A percentile compares a stretch with the other conserved stretches of the same genome.
Evolutionary conservation across 164 flowering plant genomes (phyloP).

Genomic region (Vitis labrusca): DNA sequence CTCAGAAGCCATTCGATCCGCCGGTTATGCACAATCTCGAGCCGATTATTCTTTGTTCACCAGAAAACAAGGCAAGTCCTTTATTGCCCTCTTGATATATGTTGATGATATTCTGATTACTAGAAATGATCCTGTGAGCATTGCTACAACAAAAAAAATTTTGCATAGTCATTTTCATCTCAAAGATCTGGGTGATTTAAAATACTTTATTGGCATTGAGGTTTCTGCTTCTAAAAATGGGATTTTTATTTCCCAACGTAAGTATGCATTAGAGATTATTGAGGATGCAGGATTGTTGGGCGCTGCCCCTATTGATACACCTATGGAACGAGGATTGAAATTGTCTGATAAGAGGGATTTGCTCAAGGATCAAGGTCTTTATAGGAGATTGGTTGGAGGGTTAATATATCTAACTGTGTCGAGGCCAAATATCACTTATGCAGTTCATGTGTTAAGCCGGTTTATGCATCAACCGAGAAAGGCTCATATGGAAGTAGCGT

Average conservation of each 20-base stretch:
- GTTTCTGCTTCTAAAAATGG: not conserved
- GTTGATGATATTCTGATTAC: too few relatives aligned
- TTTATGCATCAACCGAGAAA: not conserved
- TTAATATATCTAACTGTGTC: not conserved
- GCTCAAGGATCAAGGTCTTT: slow-evolving; percentile 2
- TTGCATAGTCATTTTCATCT: not conserved
- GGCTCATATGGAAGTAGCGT: not conserved
- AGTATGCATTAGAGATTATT: not conserved
- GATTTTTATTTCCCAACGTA: slow-evolving; percentile 7
- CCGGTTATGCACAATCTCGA: slow-evolving; percentile 1
- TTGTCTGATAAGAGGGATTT: slow-evolving; percentile 1
- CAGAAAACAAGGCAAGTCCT: slow-evolving; percentile 1
- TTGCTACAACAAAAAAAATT: not conserved
- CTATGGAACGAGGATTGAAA: slow-evolving; percentile 1
- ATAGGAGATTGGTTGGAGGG: not conserved
- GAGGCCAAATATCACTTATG: not conserved
- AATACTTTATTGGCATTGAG: not conserved
- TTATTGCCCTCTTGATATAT: not conserved
- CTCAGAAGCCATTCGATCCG: not conserved
- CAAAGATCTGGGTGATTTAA: not conserved
- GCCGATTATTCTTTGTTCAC: not conserved
- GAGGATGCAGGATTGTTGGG: not conserved
- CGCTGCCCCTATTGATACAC: not conserved
- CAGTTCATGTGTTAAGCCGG: not conserved
- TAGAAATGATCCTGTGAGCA: not conserved